Base-by-base conservation (phyloP, 129 eudicot species). In the Kitagawia praeruptora region DNA sequence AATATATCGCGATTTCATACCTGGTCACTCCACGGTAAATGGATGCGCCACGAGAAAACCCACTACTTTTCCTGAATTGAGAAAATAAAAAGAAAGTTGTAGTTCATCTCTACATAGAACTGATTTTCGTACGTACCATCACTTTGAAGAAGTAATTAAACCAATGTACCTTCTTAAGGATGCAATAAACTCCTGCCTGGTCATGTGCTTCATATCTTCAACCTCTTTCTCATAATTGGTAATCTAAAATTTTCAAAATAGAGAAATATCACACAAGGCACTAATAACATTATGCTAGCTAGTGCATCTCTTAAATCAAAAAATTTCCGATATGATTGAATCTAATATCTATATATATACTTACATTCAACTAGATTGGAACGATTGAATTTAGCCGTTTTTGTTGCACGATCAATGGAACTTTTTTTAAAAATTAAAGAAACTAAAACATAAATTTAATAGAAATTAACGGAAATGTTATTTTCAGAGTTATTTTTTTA, bases 1-100 rank as follows among this genome's bases (percentile, higher is more conserved):
- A 11, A n/a, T 56, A 8, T 3, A 56, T 58, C 18, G 10, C 18
- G 10, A 64, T 27, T 28, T 31, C 21, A 16, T 91, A 93, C 98
- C 98, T 89, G 75, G 98, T 94, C 19, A 94, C 98, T 37, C 98
- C 98, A 74, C 98, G 93, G 80, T 94, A 94, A 38, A 91, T 94
- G 4, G 98, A 94, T 63, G 98, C 98, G 37, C 98, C 98, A 76
- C 98, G 88, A 40, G 98, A 94, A 79, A 94, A 94, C 27, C 98
- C 98, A 77, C 96, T 94, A 73, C 98, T 94, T 83, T 91, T 94
- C 72, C 98, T 94, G 83, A 44, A 81, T 76, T 45, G 21, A 74
- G 12, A n/a, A 45, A 54, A 31, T 44, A 37, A 7, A 19, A 31
- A 66, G 3, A 6, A 54, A 54, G 27, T 54, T 54, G 2, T 23